Conservation (phyloP, 768 basidiomycete genomes). For the Boletus fagicola region DNA sequence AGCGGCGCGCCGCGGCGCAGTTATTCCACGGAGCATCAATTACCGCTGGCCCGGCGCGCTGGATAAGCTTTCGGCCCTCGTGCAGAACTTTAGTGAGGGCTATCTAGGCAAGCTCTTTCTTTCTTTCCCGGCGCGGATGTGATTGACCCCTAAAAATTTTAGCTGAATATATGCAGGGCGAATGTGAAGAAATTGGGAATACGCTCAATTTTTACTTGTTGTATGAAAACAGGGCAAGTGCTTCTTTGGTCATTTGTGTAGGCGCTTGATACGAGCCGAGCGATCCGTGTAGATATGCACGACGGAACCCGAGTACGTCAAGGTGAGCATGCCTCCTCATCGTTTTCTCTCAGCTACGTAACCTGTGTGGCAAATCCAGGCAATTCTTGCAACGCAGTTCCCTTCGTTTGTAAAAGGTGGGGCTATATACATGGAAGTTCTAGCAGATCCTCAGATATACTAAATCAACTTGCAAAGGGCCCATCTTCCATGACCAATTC, state of each 20-base stretch:
- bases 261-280: background rate
- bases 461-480: constrained; percentile 15
- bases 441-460: background rate
- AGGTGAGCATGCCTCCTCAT: constrained; percentile 23
- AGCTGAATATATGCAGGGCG: constrained; percentile 15
- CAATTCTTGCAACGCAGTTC: constrained; percentile 39
- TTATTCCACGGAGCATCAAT: constrained; percentile 38
- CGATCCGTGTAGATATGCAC: constrained; percentile 33
- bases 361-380: constrained; percentile 20
- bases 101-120: constrained; percentile 43
- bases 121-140: background rate
- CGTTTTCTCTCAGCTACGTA: background rate
- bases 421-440: background rate
- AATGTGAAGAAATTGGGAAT: constrained; percentile 21
- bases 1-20: constrained; percentile 47
- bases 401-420: constrained; percentile 37
- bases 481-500: constrained; percentile 26
- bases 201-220: constrained; percentile 24
- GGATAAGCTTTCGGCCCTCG: constrained; percentile 42
- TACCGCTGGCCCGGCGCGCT: constrained; percentile 46
- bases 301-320: constrained; percentile 39
- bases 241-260: background rate
- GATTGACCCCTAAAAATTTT: background rate
- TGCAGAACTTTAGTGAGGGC: constrained; percentile 40
- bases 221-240: constrained; percentile 29